A percentile compares a stretch with the other conserved stretches of the same genome.
These are phyloP conservation scores for Grosmannia penicillata DNA, from an alignment of 2,329 filamentous ascomycete species.

Conservation along the genomic window DNA sequence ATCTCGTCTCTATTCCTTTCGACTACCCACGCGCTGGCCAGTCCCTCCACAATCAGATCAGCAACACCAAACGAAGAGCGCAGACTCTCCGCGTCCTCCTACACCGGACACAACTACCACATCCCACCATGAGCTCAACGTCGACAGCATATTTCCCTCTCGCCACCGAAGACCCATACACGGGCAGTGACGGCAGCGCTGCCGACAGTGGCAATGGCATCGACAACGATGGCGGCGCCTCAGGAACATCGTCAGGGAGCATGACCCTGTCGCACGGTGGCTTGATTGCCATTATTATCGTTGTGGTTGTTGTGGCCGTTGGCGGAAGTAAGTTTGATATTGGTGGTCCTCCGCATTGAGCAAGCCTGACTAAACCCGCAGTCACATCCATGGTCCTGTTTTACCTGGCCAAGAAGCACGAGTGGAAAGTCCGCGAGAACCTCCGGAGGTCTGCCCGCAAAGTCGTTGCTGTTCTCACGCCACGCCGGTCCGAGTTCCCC, in stretches of 20 bases:
- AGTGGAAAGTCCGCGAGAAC: constrained; percentile 65
- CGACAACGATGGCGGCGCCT: constrained; percentile 47
- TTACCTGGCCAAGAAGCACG: constrained; percentile 68
- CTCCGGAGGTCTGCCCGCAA: constrained; percentile 53
- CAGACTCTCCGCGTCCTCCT: no score
- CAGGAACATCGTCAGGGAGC: constrained; percentile 43
- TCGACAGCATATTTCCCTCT: constrained; percentile 26
- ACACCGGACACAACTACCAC: neutral
- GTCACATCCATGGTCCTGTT: constrained; percentile 55
- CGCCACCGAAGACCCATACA: constrained; percentile 23
- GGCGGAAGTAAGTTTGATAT: constrained; percentile 49
- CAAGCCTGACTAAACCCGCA: constrained; percentile 18
- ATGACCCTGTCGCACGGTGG: constrained; percentile 53
- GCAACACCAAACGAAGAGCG: neutral
- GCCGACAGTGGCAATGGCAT: constrained; percentile 14
- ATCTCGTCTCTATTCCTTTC: neutral
- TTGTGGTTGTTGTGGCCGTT: constrained; percentile 52
- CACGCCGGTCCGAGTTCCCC: constrained; percentile 45
- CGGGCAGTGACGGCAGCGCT: constrained; percentile 18
- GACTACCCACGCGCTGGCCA: no score
- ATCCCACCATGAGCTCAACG: constrained; percentile 21
- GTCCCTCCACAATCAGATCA: no score
- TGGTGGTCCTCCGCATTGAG: no score
- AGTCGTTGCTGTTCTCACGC: constrained; percentile 47
- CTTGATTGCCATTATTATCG: constrained; percentile 58